phyloP scores from a whole-genome alignment of 106 monocot genomes.

The Dendrobium catenatum region DNA sequence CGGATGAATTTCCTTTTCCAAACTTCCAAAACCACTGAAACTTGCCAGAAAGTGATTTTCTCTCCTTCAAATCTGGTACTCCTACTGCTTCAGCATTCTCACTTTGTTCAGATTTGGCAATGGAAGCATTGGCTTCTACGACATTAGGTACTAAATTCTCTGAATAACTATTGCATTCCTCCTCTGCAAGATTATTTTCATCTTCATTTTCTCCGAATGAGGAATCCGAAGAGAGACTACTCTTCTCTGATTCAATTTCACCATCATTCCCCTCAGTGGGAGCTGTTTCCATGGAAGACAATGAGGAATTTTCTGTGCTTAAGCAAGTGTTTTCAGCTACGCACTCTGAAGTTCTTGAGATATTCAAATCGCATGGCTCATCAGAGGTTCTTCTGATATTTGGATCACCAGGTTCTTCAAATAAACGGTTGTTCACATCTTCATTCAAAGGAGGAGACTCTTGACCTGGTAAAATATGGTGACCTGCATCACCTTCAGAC shows the following conservation, averaged over 20 bases:
- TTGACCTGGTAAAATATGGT: not conserved
- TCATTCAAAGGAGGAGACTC: slow-evolving; percentile 3
- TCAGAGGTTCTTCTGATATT: slow-evolving; percentile 5
- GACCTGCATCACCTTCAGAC: not conserved
- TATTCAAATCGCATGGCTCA: not conserved
- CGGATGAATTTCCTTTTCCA: slow-evolving; percentile 19
- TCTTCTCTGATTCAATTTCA: slow-evolving; percentile 38
- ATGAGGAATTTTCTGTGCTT: slow-evolving; percentile 25
- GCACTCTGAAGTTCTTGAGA: slow-evolving; percentile 7
- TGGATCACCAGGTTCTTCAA: slow-evolving; percentile 12
- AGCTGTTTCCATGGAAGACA: slow-evolving; percentile 23
- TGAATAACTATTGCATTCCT: slow-evolving; percentile 3
- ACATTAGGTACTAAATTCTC: not conserved
- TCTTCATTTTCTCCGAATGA: slow-evolving; percentile 23
- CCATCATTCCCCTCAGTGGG: slow-evolving; percentile 16
- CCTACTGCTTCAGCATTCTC: not conserved
- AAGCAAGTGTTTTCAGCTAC: slow-evolving; percentile 15
- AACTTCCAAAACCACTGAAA: slow-evolving; percentile 54
- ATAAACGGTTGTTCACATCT: slow-evolving; percentile 17
- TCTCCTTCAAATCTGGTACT: slow-evolving; percentile 11
- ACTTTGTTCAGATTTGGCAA: not conserved
- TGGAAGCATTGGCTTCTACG: not conserved
- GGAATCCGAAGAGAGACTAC: slow-evolving; percentile 43
- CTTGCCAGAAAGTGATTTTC: slow-evolving; percentile 23
- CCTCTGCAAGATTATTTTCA: slow-evolving; percentile 5